These are phyloP conservation scores for Metarhizium anisopliae DNA, from an alignment of 2,329 filamentous ascomycete species.

Conservation along the genomic window DNA sequence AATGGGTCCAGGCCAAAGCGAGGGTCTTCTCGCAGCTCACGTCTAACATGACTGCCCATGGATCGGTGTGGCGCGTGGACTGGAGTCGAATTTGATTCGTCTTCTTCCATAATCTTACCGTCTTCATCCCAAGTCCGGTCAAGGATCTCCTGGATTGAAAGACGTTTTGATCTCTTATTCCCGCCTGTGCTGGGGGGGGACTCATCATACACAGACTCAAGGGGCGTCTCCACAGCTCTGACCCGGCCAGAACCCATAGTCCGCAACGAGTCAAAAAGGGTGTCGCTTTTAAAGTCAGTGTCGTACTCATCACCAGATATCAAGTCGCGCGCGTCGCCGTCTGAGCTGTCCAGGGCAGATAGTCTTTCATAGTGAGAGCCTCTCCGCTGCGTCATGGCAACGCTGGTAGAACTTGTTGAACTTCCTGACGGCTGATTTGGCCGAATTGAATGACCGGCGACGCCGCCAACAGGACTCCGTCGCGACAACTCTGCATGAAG, in stretches of 20 bases:
- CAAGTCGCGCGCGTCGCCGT: constrained; percentile 56
- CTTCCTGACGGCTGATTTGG: constrained; percentile 34
- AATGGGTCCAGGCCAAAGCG: constrained; percentile 1
- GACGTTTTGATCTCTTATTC: constrained; percentile 42
- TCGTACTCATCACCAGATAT: constrained; percentile 68
- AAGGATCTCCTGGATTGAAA: constrained; percentile 51
- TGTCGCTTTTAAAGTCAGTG: constrained; percentile 70
- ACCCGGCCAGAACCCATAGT: constrained; percentile 60
- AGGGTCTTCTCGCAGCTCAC: constrained; percentile 2
- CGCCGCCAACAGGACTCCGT: constrained; percentile 33
- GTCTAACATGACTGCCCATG: constrained; percentile 7
- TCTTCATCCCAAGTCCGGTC: constrained; percentile 45
- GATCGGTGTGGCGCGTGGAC: constrained; percentile 28
- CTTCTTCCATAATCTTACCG: constrained; percentile 53
- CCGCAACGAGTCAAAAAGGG: constrained; percentile 66
- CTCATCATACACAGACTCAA: constrained; percentile 77
- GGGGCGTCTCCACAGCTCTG: constrained; percentile 58
- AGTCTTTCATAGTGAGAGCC: constrained; percentile 22
- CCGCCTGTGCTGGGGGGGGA: constrained; percentile 54
- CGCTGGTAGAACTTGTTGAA: constrained; percentile 28
- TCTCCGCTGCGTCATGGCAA: constrained; percentile 29
- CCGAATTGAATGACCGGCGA: constrained; percentile 26
- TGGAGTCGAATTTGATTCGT: constrained; percentile 47
- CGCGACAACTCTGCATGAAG: constrained; percentile 45
- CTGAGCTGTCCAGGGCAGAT: constrained; percentile 61